A percentile compares a stretch with the other conserved stretches of the same genome.
Conservation (phyloP, 805 yeast species). For the Metschnikowia peoriensis region DNA sequence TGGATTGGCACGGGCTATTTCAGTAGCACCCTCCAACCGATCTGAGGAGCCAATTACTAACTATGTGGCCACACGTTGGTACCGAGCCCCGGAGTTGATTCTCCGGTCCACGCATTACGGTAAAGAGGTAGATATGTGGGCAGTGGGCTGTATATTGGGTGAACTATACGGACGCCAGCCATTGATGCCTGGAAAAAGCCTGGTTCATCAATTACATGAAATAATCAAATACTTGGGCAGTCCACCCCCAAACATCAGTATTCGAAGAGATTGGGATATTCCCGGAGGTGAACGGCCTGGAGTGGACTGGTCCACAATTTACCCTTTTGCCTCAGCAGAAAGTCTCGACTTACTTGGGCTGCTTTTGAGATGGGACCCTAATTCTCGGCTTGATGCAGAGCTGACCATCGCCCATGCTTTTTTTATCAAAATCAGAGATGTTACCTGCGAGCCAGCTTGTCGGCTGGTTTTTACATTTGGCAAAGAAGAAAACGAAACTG, state of each 20-base stretch:
- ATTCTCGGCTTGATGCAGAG: constrained; percentile 51
- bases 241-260: constrained; percentile 52
- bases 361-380: constrained; percentile 66
- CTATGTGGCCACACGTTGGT: constrained; percentile 95
- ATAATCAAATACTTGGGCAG: constrained; percentile 70
- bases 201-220: constrained; percentile 65
- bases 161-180: constrained; percentile 83
- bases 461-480: constrained; percentile 57
- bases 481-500: constrained; percentile 47
- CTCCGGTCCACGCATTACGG: constrained; percentile 58
- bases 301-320: constrained; percentile 49
- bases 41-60: constrained; percentile 55
- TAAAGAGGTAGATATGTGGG: constrained; percentile 85
- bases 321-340: constrained; percentile 56
- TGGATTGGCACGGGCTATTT: constrained; percentile 84
- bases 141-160: constrained; percentile 85
- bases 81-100: constrained; percentile 89
- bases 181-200: constrained; percentile 72
- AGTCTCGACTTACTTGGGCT: constrained; percentile 54
- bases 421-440: constrained; percentile 51
- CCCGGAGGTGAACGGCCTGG: constrained; percentile 40
- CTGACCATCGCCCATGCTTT: constrained; percentile 59
- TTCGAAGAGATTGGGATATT: constrained; percentile 28
- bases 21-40: constrained; percentile 29
- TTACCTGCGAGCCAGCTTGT: constrained; percentile 55